Percentiles rank a stretch among this genome's conserved stretches.
Evolutionary conservation across 768 basidiomycete species (phyloP).

Genomic region (Asterophora lycoperdoides): DNA sequence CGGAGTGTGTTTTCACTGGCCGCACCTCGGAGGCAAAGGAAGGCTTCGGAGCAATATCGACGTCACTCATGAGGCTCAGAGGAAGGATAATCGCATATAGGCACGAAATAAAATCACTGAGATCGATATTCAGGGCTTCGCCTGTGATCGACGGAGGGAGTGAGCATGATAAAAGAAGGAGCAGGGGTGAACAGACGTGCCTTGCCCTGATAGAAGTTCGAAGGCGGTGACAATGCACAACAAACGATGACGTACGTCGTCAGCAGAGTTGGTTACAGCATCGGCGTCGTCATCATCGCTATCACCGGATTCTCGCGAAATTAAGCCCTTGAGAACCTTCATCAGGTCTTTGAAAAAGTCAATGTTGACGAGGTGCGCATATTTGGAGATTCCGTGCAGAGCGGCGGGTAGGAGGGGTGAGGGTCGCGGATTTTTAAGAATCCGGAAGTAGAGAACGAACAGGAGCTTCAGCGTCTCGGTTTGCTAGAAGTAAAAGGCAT

Average conservation of each 20-base stretch:
- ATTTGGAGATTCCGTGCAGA: constrained; percentile 87
- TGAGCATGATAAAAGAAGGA: constrained; percentile 1
- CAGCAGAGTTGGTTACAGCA: constrained; percentile 24
- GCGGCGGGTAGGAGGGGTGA: constrained; percentile 82
- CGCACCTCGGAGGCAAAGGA: constrained; percentile 22
- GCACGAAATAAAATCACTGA: constrained; percentile 79
- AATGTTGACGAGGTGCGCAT: constrained; percentile 94
- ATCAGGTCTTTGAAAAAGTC: constrained; percentile 98
- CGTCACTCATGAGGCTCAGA: constrained; percentile 59
- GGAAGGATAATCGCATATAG: constrained; percentile 82
- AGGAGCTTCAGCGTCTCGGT: constrained; percentile 97
- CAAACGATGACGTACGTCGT: constrained; percentile 55
- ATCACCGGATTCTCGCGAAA: constrained; percentile 44
- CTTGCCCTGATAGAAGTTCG: constrained; percentile 94
- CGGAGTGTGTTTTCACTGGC: constrained; percentile 28
- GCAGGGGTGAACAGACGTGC: constrained; percentile 34
- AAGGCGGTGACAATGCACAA: constrained; percentile 95
- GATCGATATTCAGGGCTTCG: constrained; percentile 96
- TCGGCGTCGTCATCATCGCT: constrained; percentile 38
- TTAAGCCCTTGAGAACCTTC: constrained; percentile 75
- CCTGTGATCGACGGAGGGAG: constrained; percentile 42
- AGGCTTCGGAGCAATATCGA: constrained; percentile 48
- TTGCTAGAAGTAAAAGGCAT: constrained; percentile 51
- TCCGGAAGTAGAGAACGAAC: constrained; percentile 95
- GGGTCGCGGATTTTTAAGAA: constrained; percentile 80